These are phyloP conservation scores for Aspergillus nidulans DNA, from an alignment of 495 filamentous ascomycete species.

Conservation along the genomic window DNA sequence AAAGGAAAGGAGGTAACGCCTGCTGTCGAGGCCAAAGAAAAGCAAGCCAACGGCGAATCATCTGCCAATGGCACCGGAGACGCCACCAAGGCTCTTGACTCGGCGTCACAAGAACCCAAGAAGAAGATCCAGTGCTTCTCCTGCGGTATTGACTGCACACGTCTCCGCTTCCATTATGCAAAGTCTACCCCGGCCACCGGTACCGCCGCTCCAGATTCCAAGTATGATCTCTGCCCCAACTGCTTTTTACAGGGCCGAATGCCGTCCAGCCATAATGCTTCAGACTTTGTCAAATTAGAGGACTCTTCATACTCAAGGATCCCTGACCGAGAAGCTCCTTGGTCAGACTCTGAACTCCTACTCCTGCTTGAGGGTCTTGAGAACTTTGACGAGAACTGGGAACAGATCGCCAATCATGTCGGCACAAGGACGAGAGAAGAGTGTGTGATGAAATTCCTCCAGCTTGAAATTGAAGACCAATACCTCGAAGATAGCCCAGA, in stretches of 20 bases:
- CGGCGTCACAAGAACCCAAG: conserved; percentile 53
- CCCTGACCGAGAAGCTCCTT: conserved; percentile 76
- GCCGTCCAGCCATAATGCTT: conserved; percentile 64
- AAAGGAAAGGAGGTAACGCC: conserved; percentile 75
- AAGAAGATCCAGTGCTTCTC: conserved; percentile 79
- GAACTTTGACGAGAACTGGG: conserved; percentile 92
- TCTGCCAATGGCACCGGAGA: conserved; percentile 54
- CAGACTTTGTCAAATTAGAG: conserved; percentile 82
- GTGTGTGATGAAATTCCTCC: conserved; percentile 92
- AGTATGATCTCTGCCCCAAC: conserved; percentile 82
- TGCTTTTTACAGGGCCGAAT: conserved; percentile 81
- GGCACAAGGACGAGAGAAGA: conserved; percentile 90
- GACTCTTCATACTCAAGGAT: conserved; percentile 70
- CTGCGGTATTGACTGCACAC: conserved; percentile 90
- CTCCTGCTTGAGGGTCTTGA: conserved; percentile 85
- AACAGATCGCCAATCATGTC: conserved; percentile 84
- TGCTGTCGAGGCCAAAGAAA: conserved; percentile 54
- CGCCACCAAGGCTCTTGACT: conserved; percentile 56
- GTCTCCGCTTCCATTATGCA: conserved; percentile 81
- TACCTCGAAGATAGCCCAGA: conserved; percentile 74
- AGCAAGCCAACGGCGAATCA: conserved; percentile 72
- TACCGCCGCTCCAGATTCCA: conserved; percentile 54
- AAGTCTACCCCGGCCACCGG: conserved; percentile 56
- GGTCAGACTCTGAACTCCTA: conserved; percentile 85
- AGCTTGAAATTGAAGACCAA: conserved; percentile 85